phyloP scores from a whole-genome alignment of 306 rosid species.

The Medicago lupulina region DNA sequence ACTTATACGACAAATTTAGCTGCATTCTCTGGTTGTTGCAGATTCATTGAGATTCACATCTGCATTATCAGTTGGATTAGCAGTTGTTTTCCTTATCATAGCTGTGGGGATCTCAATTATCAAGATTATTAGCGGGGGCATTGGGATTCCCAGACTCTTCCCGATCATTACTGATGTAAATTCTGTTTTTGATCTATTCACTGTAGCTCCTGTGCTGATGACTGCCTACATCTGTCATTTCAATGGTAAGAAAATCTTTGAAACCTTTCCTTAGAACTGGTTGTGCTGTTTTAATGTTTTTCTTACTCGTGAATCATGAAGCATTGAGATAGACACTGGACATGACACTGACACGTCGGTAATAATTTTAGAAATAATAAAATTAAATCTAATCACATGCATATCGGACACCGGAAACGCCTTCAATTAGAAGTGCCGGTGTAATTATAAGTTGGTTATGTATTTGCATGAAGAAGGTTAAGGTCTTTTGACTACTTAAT shows the following conservation, averaged over 20 bases:
- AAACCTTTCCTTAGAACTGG: background rate
- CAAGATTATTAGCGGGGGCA: constrained; percentile 71
- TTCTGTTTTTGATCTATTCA: constrained; percentile 68
- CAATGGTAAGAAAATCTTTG: constrained; percentile 63
- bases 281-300: constrained; percentile 31
- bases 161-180: constrained; percentile 63
- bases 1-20: background rate
- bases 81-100: constrained; percentile 79
- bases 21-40: constrained; percentile 57
- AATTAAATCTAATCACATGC: no score
- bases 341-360: no score
- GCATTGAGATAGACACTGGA: no score
- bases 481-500: background rate
- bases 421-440: background rate
- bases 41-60: constrained; percentile 92
- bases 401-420: no score
- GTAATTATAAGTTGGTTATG: background rate
- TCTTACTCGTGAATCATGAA: background rate
- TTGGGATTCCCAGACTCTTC: constrained; percentile 76
- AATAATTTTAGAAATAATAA: no score
- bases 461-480: background rate
- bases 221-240: constrained; percentile 88
- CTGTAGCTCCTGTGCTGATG: constrained; percentile 81
- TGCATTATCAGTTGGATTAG: constrained; percentile 80
- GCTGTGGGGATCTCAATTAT: constrained; percentile 78